phyloP scores from a whole-genome alignment of 306 rosid genomes.

The Vachellia pachyceras region DNA sequence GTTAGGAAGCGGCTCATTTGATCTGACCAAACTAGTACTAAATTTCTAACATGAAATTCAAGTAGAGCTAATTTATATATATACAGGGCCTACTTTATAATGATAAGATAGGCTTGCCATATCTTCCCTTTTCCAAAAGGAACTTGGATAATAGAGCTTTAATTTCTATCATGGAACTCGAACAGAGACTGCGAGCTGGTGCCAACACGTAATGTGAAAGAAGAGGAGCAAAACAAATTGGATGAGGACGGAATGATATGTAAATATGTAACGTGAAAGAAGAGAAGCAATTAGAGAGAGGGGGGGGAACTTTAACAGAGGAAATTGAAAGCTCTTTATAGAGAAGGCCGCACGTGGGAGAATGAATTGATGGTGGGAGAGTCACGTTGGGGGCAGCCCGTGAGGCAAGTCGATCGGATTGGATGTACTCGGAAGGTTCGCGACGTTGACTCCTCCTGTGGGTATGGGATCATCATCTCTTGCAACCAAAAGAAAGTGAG shows the following conservation, averaged over 20 bases:
- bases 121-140: not conserved
- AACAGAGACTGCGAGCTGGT: not conserved
- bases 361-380: not conserved
- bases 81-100: not conserved
- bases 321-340: no score
- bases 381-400: not conserved
- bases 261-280: no score
- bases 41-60: no score
- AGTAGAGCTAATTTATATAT: not conserved
- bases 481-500: not conserved
- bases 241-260: not conserved
- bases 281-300: no score
- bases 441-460: slow-evolving; percentile 16
- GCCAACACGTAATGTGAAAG: not conserved
- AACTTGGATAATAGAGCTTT: not conserved
- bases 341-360: not conserved
- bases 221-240: not conserved
- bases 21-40: no score
- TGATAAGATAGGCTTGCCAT: not conserved
- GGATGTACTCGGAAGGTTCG: slow-evolving; percentile 18
- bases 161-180: not conserved
- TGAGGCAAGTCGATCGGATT: not conserved
- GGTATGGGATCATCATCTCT: slow-evolving; percentile 16
- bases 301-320: no score
- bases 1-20: no score